phyloP scores from a whole-genome alignment of 1,284 basidiomycete species.

The Trametes pubescens region DNA sequence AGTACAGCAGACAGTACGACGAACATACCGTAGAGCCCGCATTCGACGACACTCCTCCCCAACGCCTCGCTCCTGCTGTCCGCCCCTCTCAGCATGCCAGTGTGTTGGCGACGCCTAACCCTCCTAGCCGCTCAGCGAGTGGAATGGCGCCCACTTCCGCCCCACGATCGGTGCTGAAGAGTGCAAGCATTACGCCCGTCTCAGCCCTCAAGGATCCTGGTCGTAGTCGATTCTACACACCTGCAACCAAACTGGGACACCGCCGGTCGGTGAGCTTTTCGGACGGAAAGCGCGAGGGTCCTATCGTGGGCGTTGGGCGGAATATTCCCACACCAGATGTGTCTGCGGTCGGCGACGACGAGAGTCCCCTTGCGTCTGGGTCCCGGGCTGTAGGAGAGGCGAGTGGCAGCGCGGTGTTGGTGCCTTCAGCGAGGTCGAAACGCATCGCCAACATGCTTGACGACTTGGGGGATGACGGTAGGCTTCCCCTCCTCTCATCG shows the following conservation, averaged over 20 bases:
- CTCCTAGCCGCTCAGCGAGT: conserved; percentile 24
- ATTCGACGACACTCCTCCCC: conserved; percentile 33
- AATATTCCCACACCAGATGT: conserved; percentile 44
- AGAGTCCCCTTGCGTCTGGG: conserved; percentile 28
- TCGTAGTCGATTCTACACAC: conserved; percentile 58
- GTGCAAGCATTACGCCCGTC: conserved; percentile 56
- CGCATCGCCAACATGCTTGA: conserved; percentile 83
- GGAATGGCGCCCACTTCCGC: conserved; percentile 49
- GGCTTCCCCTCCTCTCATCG: conserved; percentile 37
- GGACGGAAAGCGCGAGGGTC: conserved; percentile 87
- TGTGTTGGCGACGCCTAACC: conserved; percentile 33
- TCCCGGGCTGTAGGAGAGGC: conserved; percentile 11
- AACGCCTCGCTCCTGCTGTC: conserved; percentile 15
- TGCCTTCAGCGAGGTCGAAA: conserved; percentile 76
- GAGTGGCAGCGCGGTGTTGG: conserved; percentile 39
- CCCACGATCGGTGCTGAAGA: conserved; percentile 65
- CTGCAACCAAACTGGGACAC: conserved; percentile 54
- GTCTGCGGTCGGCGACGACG: conserved; percentile 49
- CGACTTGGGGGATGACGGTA: conserved; percentile 72
- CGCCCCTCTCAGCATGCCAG: conserved; percentile 19
- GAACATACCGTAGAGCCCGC: conserved; percentile 28
- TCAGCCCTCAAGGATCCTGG: conserved; percentile 62
- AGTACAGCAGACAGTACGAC: conserved; percentile 9
- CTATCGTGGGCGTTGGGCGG: conserved; percentile 70
- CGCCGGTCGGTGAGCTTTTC: conserved; percentile 94